Evolutionary conservation across 2,329 filamentous ascomycete species (phyloP).

Genomic region (Penicillium capsulatum): DNA sequence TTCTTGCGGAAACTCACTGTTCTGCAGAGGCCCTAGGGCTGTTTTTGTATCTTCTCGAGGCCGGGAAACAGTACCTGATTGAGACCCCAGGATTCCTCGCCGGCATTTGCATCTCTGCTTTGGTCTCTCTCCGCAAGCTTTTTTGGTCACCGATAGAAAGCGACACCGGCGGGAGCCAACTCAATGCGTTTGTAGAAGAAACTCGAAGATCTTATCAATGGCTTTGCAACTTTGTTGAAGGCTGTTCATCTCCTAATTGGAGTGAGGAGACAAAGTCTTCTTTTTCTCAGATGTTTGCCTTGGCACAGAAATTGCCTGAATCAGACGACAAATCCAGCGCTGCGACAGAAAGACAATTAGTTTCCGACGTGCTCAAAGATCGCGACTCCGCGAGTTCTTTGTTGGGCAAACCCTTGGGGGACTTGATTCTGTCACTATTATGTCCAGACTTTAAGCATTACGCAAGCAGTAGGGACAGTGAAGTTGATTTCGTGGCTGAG

Average conservation of each 20-base stretch:
- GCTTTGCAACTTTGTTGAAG: slow-evolving; percentile 66
- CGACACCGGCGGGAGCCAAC: slow-evolving; percentile 80
- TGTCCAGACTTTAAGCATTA: slow-evolving; percentile 67
- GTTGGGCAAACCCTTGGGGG: slow-evolving; percentile 64
- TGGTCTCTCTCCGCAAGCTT: slow-evolving; percentile 74
- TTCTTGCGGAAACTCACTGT: slow-evolving; percentile 77
- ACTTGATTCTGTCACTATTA: slow-evolving; percentile 48
- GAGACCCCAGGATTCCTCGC: slow-evolving; percentile 70
- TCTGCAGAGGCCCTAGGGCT: slow-evolving; percentile 87
- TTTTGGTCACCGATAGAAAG: slow-evolving; percentile 69
- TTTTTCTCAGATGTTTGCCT: slow-evolving; percentile 64
- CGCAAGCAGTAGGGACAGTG: slow-evolving; percentile 34
- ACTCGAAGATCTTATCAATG: slow-evolving; percentile 72
- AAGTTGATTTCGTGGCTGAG: too few species aligned
- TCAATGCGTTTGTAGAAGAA: slow-evolving; percentile 70
- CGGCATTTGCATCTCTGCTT: slow-evolving; percentile 71
- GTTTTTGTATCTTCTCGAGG: slow-evolving; percentile 73
- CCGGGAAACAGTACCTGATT: slow-evolving; percentile 61
- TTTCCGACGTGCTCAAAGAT: slow-evolving; percentile 76
- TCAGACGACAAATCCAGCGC: slow-evolving; percentile 66
- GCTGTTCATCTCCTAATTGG: slow-evolving; percentile 55
- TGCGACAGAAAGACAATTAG: slow-evolving; percentile 71
- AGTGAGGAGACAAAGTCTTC: slow-evolving; percentile 50
- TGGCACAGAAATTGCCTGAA: slow-evolving; percentile 63
- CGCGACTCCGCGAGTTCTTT: slow-evolving; percentile 59